Evolutionary conservation across 2,329 filamentous ascomycete genomes (phyloP), one percentile per base, ranked within the genome.

Genomic region (Botrytis elliptica): DNA sequence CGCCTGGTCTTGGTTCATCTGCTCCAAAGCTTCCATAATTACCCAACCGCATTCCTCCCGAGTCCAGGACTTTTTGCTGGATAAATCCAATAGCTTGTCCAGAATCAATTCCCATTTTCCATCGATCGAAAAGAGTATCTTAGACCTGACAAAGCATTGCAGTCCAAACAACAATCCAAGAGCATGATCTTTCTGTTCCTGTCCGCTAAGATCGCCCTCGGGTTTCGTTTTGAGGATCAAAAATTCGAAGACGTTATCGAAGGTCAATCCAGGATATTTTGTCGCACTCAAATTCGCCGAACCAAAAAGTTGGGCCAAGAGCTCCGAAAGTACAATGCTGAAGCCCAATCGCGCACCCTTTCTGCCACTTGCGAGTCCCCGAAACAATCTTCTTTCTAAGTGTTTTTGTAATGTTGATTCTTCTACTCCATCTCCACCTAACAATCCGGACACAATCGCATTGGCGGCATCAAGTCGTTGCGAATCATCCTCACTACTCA

Each of bases 261-360:
- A 91, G 0, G 85, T 86, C 71, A 91, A 90, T 16, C 83, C 85
- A 4, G 83, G 75, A 77, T 90, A 91, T 76, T 85, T 87, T 44
- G 82, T 79, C 16, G 68, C 73, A 25, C 83, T 82, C 25, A 87
- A 80, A 10, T 84, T 75, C 59, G 85, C 83, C 22, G 84, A 78
- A 1, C 88, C 88, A 79, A 92, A 92, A 8, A 95, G 83, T 79
- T 95, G 89, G 7, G 88, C 86, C 63, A 97, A 81, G 14, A 97
- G 84, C 82, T 98, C 95, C 0, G 94, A 92, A 77, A 98, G 84
- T 0, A 95, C 95, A 72, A 98, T 87, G 71, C 94, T 97, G 82
- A 97, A 98, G 5, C 96, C 96, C 69, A 96, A 85, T 40, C 96
- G 88, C 29, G 95, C 94, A 20, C 93, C 93, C 84, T 97, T 97